Conservation (phyloP, 805 yeast species). For the Myxozyma nipponensis region DNA sequence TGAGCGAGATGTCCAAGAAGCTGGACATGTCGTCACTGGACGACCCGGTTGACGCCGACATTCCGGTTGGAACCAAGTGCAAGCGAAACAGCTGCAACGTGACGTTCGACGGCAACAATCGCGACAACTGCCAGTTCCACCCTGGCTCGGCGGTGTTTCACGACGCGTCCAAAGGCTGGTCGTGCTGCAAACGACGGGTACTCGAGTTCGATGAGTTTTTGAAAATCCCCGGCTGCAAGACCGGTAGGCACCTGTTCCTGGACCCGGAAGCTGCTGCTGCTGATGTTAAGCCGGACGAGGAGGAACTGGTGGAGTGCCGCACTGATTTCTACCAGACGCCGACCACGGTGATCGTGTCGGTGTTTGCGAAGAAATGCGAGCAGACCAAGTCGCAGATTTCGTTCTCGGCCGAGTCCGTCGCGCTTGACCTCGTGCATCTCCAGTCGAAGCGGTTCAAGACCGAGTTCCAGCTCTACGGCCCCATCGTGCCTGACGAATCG, state of each 20-base stretch:
- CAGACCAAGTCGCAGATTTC: constrained; percentile 22
- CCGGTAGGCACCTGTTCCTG: constrained; percentile 27
- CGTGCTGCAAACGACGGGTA: constrained; percentile 31
- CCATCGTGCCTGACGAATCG: constrained; percentile 30
- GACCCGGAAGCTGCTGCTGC: constrained; percentile 11
- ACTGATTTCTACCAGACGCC: constrained; percentile 33
- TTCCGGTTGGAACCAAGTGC: constrained; percentile 28
- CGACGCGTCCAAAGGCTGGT: constrained; percentile 33
- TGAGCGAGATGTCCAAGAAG: constrained; percentile 12
- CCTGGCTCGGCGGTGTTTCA: constrained; percentile 31
- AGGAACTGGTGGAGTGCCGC: constrained; percentile 26
- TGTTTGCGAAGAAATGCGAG: constrained; percentile 31
- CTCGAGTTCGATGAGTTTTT: constrained; percentile 31
- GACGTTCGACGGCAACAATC: constrained; percentile 24
- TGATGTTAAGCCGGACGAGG: constrained; percentile 4
- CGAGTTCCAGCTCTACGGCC: constrained; percentile 26
- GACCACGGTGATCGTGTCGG: constrained; percentile 30
- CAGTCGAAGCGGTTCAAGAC: constrained; percentile 27
- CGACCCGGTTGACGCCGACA: constrained; percentile 30
- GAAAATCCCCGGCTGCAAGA: constrained; percentile 27
- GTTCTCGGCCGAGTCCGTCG: constrained; percentile 16
- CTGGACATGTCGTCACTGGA: constrained; percentile 11
- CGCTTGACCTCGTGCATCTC: constrained; percentile 20
- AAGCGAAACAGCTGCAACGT: constrained; percentile 28
- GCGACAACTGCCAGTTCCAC: constrained; percentile 28